A percentile compares a stretch with the other conserved stretches of the same genome.
Evolutionary conservation across 2,329 filamentous ascomycete species (phyloP).

Genomic region (Colletotrichum filicis): DNA sequence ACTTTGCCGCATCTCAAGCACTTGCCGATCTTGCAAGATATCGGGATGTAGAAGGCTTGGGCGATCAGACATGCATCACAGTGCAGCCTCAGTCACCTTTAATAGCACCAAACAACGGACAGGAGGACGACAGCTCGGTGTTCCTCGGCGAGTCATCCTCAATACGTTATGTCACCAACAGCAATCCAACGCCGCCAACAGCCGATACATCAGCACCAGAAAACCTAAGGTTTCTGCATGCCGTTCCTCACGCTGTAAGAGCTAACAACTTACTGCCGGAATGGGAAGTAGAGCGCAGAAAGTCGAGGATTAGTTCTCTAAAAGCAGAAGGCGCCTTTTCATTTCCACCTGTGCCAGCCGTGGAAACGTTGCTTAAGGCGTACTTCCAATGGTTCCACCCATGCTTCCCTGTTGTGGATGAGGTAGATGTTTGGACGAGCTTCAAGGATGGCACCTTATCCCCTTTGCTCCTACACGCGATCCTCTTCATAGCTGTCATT

Average conservation of each 20-base stretch:
- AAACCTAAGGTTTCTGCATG: conserved; percentile 41
- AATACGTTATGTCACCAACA: conserved; percentile 59
- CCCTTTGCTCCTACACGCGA: conserved; percentile 60
- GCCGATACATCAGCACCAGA: conserved; percentile 38
- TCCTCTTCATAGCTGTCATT: conserved; percentile 64
- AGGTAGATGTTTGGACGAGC: conserved; percentile 50
- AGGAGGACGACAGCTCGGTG: conserved; percentile 41
- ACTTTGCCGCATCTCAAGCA: not conserved
- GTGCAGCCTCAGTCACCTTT: not conserved
- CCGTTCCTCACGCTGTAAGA: conserved; percentile 45
- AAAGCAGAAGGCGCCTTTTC: conserved; percentile 44
- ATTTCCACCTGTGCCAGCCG: conserved; percentile 54
- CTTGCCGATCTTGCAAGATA: not conserved
- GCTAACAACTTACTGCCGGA: conserved; percentile 48
- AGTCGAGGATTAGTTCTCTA: conserved; percentile 32
- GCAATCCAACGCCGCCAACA: conserved; percentile 37
- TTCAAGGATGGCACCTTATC: conserved; percentile 55
- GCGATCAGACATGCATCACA: not conserved
- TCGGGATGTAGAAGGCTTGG: not conserved
- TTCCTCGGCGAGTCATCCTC: conserved; percentile 60
- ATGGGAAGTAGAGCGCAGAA: conserved; percentile 50
- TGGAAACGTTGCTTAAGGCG: conserved; percentile 55
- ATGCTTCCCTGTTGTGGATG: conserved; percentile 63
- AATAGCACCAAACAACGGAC: not conserved
- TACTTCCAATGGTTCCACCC: conserved; percentile 69